Base-by-base conservation (phyloP, 768 basidiomycete species). In the Phaffia australis region DNA sequence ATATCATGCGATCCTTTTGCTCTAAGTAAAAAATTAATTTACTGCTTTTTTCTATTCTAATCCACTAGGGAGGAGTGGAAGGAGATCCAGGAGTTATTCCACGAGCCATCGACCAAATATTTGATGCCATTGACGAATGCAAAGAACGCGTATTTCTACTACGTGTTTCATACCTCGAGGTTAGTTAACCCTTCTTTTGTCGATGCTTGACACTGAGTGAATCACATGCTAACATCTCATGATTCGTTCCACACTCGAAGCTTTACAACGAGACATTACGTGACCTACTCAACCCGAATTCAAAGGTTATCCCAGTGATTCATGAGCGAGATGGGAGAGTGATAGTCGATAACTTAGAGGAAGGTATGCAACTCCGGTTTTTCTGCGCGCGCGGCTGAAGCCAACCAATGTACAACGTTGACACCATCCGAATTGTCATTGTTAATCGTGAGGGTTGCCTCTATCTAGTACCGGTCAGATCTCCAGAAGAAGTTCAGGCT, bases 1-100 rank as follows among this genome's bases (percentile, higher is more conserved):
- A 68, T 71, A 32, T 80, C 79, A 81, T 80, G 30, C 76, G 75
- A 70, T 79, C 81, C 77, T 91, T 89, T 65, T 82, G 81, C 75
- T 90, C 87, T 60, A 92, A 75, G 35, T 11, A 11, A 42, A 11
- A 8, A 11, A 14, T 23, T 29, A 30, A 14, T 35, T 51, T 15
- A 15, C 54, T 54, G 30, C 23, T 23, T 19, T 3, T 16, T 42
- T 19, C 14, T 25, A 7, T 3, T n/a, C 8, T n/a, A 16, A 21
- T 30, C 1, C n/a, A 4, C n/a, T 25, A 64, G 63, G 64, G 57
- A 18, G 64, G 64, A 49, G 64, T 65, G 25, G 47, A 48, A 27
- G 47, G 42, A 0, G 62, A 69, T 16, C 62, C 67, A 18, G 67
- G 67, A 27, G 67, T 69, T 19, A 69, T 69, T 50, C 67, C 62